A percentile compares a stretch with the other conserved stretches of the same genome.
These are phyloP conservation scores for Daedaleopsis nitida DNA, from an alignment of 768 basidiomycete genomes.

Conservation along the genomic window DNA sequence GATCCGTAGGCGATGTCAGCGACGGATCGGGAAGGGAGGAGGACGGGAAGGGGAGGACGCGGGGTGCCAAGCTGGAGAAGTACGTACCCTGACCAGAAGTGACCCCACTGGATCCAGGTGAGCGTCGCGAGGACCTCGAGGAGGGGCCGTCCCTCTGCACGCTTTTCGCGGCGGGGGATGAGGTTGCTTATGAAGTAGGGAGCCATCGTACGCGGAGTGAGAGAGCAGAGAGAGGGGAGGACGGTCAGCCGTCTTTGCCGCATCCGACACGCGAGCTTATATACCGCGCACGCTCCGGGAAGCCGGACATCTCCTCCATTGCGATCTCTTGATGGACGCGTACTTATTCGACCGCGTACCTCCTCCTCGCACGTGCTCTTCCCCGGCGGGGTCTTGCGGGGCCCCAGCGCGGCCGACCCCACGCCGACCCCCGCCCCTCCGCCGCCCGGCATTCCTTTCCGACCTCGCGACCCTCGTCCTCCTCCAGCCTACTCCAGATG, in stretches of 20 bases:
- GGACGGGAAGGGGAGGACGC: neutral
- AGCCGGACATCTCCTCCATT: constrained; percentile 14
- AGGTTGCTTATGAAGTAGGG: constrained; percentile 51
- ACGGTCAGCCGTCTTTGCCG: neutral
- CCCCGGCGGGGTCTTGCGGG: neutral
- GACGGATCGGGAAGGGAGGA: neutral
- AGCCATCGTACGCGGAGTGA: constrained; percentile 38
- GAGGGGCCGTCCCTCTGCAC: constrained; percentile 40
- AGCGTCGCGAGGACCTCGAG: constrained; percentile 45
- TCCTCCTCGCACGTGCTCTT: neutral
- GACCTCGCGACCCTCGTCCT: neutral
- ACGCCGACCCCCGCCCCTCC: no score
- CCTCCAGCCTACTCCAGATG: no score
- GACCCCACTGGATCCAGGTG: constrained; percentile 56
- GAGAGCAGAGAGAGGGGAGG: constrained; percentile 1
- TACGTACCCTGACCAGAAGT: constrained; percentile 55
- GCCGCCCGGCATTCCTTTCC: neutral
- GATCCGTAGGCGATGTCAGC: constrained; percentile 1
- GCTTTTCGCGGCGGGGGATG: constrained; percentile 40
- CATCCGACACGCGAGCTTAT: neutral
- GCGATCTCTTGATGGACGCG: constrained; percentile 12
- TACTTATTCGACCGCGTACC: constrained; percentile 6
- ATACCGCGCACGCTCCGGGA: neutral
- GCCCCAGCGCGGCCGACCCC: constrained; percentile 1
- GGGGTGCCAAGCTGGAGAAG: constrained; percentile 7